A percentile compares a stretch with the other conserved stretches of the same genome.
Evolutionary conservation across 805 yeast genomes (phyloP).

Genomic region (Debaryomyces castellii): DNA sequence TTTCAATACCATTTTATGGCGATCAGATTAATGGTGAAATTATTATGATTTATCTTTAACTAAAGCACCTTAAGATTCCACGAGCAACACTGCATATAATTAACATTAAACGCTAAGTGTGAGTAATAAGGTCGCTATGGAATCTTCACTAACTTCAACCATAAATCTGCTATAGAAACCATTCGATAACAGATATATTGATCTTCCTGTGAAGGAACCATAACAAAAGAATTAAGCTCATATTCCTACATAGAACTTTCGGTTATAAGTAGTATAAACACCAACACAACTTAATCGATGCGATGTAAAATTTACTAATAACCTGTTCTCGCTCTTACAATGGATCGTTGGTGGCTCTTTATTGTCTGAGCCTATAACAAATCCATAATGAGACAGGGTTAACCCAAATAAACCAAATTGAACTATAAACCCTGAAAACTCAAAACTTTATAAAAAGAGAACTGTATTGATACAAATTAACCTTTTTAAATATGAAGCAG

Average conservation of each 20-base stretch:
- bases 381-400: constrained; percentile 23
- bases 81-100: too few species aligned
- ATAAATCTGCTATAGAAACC: not conserved
- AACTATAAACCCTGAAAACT: constrained; percentile 27
- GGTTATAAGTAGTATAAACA: constrained; percentile 1
- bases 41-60: too few species aligned
- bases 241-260: not conserved
- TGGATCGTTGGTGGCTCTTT: constrained; percentile 50
- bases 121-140: too few species aligned
- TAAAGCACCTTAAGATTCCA: too few species aligned
- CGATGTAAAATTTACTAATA: constrained; percentile 10
- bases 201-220: not conserved
- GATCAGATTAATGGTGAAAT: too few species aligned
- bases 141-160: not conserved
- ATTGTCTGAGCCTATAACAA: constrained; percentile 43
- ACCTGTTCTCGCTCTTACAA: constrained; percentile 17
- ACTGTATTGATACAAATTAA: constrained; percentile 20
- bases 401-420: constrained; percentile 24
- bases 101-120: too few species aligned
- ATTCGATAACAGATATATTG: not conserved
- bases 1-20: constrained; percentile 20
- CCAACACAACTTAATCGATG: constrained; percentile 3
- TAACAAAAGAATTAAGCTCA: not conserved
- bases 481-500: constrained; percentile 8
- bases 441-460: constrained; percentile 7